Evolutionary conservation across 106 monocot genomes (phyloP).

Genomic region (Narthecium ossifragum): DNA sequence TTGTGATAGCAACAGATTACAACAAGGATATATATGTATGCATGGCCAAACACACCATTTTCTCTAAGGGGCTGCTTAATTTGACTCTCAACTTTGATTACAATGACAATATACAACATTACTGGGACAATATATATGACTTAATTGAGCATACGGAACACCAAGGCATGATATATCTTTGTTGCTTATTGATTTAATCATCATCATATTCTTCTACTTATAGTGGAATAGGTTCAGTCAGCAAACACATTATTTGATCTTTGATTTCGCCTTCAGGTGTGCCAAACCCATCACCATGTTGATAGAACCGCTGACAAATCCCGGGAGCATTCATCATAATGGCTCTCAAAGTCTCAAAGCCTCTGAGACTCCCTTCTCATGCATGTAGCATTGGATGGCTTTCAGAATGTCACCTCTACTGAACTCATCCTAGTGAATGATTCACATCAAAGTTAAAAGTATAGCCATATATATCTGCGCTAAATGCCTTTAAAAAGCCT

Average conservation of each 20-base stretch:
- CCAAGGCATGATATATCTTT: no score
- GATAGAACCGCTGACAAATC: not conserved
- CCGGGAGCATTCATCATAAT: not conserved
- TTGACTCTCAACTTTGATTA: no score
- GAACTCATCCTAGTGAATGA: slow-evolving; percentile 8
- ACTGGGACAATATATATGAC: no score
- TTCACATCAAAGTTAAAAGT: not conserved
- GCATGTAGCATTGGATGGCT: slow-evolving; percentile 28
- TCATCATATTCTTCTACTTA: no score
- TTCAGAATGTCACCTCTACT: slow-evolving; percentile 10
- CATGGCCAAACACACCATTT: no score
- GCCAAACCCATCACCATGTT: not conserved
- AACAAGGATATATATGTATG: no score
- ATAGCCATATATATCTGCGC: not conserved
- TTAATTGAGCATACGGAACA: no score
- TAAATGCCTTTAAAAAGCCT: not conserved
- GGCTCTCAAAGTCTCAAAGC: not conserved
- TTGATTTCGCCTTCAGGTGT: not conserved
- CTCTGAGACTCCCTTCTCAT: slow-evolving; percentile 18
- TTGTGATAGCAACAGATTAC: no score
- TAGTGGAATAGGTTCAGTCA: not conserved
- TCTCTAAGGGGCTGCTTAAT: no score
- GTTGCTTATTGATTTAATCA: no score
- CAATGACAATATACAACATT: no score
- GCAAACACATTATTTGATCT: not conserved